A percentile compares a stretch with the other conserved stretches of the same genome.
phyloP scores from a whole-genome alignment of 164 flowering plant genomes.

The Akebia trifoliata region DNA sequence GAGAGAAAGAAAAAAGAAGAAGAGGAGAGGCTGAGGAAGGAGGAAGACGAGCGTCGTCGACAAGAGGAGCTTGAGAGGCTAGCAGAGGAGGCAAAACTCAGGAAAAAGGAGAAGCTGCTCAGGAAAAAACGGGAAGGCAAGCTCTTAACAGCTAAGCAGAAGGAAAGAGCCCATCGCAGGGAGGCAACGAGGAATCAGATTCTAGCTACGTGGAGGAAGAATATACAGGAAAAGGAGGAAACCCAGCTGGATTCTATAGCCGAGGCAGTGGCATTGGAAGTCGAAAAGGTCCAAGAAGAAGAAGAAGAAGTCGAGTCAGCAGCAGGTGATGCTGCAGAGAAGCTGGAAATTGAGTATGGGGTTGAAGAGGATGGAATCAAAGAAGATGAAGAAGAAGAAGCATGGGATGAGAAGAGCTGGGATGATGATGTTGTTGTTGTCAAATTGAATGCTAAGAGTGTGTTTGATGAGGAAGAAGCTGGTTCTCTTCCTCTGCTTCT shows the following conservation, averaged over 20 bases:
- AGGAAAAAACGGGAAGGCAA: constrained; percentile 84
- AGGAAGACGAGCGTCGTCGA: constrained; percentile 82
- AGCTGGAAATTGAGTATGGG: constrained; percentile 29
- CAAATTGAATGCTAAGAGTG: constrained; percentile 51
- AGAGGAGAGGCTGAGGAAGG: constrained; percentile 79
- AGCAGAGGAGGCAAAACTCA: constrained; percentile 85
- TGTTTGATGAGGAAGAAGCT: constrained; percentile 73
- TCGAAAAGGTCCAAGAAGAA: constrained; percentile 42
- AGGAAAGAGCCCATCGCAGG: constrained; percentile 78
- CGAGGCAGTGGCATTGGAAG: constrained; percentile 29
- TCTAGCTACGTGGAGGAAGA: constrained; percentile 53
- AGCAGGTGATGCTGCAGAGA: too few species aligned
- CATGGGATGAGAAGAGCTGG: constrained; percentile 99
- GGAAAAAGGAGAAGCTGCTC: constrained; percentile 77
- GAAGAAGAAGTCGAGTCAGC: too few species aligned
- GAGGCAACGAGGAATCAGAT: constrained; percentile 84
- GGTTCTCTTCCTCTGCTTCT: constrained; percentile 29
- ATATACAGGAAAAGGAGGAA: constrained; percentile 31
- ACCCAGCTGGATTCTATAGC: constrained; percentile 24
- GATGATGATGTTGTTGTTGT: constrained; percentile 77
- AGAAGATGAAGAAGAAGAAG: constrained; percentile 71
- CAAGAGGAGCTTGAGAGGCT: constrained; percentile 75
- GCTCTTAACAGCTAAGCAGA: constrained; percentile 80
- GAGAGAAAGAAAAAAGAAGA: constrained; percentile 83
- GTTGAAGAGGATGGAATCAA: constrained; percentile 42